Conservation (phyloP, 2,329 filamentous ascomycete species). For the Bipolaris victoriae region DNA sequence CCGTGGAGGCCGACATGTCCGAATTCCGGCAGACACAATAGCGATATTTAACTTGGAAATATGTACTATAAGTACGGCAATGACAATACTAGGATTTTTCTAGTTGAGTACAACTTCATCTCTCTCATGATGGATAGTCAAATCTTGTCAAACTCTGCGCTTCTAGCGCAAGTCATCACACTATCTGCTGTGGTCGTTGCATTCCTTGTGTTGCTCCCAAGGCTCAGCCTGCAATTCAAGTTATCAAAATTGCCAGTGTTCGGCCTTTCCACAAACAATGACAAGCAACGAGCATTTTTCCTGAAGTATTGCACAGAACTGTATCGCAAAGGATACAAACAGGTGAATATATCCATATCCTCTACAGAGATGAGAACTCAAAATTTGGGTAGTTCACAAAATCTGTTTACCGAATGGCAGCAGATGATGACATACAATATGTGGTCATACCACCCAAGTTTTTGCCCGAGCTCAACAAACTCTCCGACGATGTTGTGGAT, state of each 20-base stretch:
- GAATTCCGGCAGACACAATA: not conserved
- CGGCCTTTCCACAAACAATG: not conserved
- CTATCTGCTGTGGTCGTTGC: not conserved
- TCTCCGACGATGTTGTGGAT: not conserved
- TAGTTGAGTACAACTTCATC: not conserved
- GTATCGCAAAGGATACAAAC: not conserved
- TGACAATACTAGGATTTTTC: not conserved
- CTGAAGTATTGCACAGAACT: not conserved
- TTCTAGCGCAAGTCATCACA: not conserved
- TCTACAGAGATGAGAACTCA: not conserved
- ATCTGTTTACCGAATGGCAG: not conserved
- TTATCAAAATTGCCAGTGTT: not conserved
- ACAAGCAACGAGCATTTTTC: not conserved
- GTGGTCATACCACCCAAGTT: not conserved
- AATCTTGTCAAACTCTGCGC: not conserved
- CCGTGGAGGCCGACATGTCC: not conserved
- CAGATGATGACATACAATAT: not conserved
- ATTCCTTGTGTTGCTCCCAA: not conserved
- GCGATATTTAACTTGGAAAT: not conserved
- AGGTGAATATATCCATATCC: not conserved
- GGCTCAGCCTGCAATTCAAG: not conserved
- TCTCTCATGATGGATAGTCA: not conserved
- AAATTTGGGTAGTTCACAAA: not conserved
- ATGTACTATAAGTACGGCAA: not conserved
- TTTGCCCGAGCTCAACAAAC: not conserved